phyloP scores from a whole-genome alignment of 2,329 filamentous ascomycete genomes.

The Aspergillus melleus region DNA sequence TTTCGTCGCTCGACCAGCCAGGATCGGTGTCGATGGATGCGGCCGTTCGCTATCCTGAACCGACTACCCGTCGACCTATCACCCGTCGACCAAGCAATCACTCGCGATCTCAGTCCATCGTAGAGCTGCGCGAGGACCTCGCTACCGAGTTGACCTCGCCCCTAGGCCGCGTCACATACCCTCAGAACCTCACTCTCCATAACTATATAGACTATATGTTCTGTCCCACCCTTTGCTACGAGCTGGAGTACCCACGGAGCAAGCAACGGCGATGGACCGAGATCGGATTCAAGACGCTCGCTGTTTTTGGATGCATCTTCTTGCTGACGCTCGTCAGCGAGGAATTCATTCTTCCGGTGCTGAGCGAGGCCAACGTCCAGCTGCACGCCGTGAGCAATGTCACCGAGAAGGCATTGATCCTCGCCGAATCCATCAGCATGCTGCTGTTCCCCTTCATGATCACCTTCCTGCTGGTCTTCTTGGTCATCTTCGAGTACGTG shows the following conservation, averaged over 20 bases:
- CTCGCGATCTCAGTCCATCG: conserved; percentile 54
- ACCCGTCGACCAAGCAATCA: conserved; percentile 16
- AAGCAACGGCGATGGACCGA: conserved; percentile 73
- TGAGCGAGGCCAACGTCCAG: conserved; percentile 67
- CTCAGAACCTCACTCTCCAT: conserved; percentile 75
- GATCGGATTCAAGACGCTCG: conserved; percentile 79
- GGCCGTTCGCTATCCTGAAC: conserved; percentile 73
- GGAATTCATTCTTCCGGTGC: conserved; percentile 90
- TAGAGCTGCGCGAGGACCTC: conserved; percentile 77
- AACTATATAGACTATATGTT: conserved; percentile 88
- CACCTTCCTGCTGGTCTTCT: conserved; percentile 89
- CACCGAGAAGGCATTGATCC: conserved; percentile 71
- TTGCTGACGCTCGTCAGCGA: conserved; percentile 87
- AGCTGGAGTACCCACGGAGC: conserved; percentile 90
- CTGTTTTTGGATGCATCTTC: conserved; percentile 95
- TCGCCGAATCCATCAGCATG: conserved; percentile 86
- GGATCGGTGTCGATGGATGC: conserved; percentile 63
- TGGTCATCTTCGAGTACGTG: conserved; percentile 97
- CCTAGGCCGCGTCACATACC: conserved; percentile 85
- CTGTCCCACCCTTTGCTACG: conserved; percentile 95
- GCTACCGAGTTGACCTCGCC: conserved; percentile 90
- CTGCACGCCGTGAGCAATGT: conserved; percentile 51
- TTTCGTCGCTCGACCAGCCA: conserved; percentile 79
- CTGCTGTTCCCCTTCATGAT: conserved; percentile 97
- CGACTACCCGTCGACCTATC: conserved; percentile 34